Evolutionary conservation across 1,284 basidiomycete species (phyloP), one percentile per base, ranked within the genome.

Genomic region (Cutaneotrichosporon cutaneum): DNA sequence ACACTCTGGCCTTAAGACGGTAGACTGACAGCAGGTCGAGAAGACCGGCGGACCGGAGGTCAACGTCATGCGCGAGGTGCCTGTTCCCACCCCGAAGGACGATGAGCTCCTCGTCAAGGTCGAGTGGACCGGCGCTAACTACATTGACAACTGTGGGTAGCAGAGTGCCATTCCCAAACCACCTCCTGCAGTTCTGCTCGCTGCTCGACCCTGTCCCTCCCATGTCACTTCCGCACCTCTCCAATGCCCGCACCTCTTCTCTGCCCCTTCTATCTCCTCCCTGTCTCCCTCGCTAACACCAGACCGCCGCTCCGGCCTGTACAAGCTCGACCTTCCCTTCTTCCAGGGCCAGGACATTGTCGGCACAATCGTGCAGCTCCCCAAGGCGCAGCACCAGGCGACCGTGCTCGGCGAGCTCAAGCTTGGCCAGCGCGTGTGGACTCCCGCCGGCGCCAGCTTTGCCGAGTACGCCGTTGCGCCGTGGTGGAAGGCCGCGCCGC

Each of bases 41-140:
- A 73, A 81, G 69, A 80, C 79, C 24, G 94, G 94, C 24, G 90
- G 86, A 4, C 80, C 89, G 26, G 92, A 95, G 60, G 90, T 91
- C 24, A 69, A 69, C 50, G 68, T 69, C 50, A 82, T 96, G 59
- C 69, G 70, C 47, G 81, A 83, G 35, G 77, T 88, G 18, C 82
- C 85, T 1, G 85, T 87, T 47, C 90, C 91, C 1, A 80, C 82
- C 68, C 84, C 85, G 10, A 81, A 83, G 18, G 82, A 86, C 0
- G 83, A 82, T 18, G 85, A 94, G 70, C 82, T 96, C 44, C 81
- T 96, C 55, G 83, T 97, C 73, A 92, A 93, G 83, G 89, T 90
- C 66, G 73, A 80, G 54, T 78, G 70, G 61, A 69, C 73, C 72
- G 92, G 92, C n/a, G 84, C 93, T 66, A 94, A 94, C 79, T 93